Percentiles rank a stretch among this genome's conserved stretches.
Evolutionary conservation across 352 stramenopile species (phyloP).

Genomic region (Phytophthora colocasiae): DNA sequence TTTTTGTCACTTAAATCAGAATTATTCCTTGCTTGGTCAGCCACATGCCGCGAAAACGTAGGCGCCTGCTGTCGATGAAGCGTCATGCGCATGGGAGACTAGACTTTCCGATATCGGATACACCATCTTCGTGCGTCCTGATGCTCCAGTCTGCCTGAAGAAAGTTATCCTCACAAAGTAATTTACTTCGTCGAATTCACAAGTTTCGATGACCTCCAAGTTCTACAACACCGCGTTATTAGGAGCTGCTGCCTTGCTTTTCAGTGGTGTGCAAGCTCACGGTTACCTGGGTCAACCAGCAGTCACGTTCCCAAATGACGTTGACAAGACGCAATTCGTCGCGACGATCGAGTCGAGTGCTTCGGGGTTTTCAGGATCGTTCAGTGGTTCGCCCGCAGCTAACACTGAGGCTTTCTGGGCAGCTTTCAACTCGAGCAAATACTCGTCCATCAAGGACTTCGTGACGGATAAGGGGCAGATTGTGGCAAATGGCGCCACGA

Average conservation of each 20-base stretch:
- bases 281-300: constrained; percentile 41
- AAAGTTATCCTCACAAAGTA: constrained; percentile 27
- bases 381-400: constrained; percentile 28
- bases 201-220: constrained; percentile 26
- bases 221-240: constrained; percentile 11
- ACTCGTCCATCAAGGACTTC: constrained; percentile 40
- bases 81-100: constrained; percentile 13
- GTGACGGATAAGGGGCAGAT: constrained; percentile 29
- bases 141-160: constrained; percentile 4
- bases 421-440: constrained; percentile 41
- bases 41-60: constrained; percentile 19
- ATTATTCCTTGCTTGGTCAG: constrained; percentile 11
- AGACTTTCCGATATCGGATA: constrained; percentile 11
- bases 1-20: constrained; percentile 40
- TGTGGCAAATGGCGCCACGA: constrained; percentile 25
- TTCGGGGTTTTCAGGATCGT: constrained; percentile 36
- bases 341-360: constrained; percentile 45
- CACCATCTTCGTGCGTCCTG: constrained; percentile 16
- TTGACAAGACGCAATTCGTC: constrained; percentile 50
- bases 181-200: constrained; percentile 29
- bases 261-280: constrained; percentile 36
- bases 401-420: constrained; percentile 38
- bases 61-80: constrained; percentile 29
- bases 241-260: constrained; percentile 13
- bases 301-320: constrained; percentile 31